Evolutionary conservation across 1,284 basidiomycete genomes (phyloP), one percentile per base, ranked within the genome.

Genomic region (Vanrija sp.): DNA sequence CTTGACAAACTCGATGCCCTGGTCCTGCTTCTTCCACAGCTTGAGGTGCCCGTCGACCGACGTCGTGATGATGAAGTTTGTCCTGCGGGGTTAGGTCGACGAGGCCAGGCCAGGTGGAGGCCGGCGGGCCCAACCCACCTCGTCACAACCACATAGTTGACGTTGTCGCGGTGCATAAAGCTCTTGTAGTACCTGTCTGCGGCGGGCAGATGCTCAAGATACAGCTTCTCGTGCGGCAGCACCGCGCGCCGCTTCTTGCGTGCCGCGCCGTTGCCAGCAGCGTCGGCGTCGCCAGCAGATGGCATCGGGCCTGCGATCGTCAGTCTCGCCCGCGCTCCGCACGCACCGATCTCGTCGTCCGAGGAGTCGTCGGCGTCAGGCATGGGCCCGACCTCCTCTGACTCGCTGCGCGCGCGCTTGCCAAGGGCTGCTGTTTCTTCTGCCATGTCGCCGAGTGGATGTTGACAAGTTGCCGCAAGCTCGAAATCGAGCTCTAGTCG

Each of bases 11-110:
- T 95, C 91, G 67, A 94, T 89, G 7, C 92, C 91, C 6, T 81
- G 75, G 14, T 93, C 88, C 77, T 96, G 92, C 78, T 98, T 98
- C 81, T 97, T 98, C 96, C 96, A 99, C 26, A 99, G 80, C 76
- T 99, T 98, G 66, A 98, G 79, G 75, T 95, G 90, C 1, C 96
- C 96, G 69, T 98, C 95, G 12, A 93, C 76, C 2, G 93, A 97
- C 1, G 94, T 93, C 2, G 96, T 98, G 56, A 98, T 83, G 51
- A 98, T 72, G 68, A 98, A 99, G 62, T 92, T 86, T 5, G 91
- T 94, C 68, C 91, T 94, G 65, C 14, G n/a, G 16, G 5, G 50
- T 52, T 42, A 55, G 52, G 39, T 9, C 39, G 26, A 28, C 2
- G n/a, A 10, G 15, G 16, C 16, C 10, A 28, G 1, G 38, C 19